These are phyloP conservation scores for Paramecium tetraurelia DNA, from an alignment of 73 alveolate species.

Conservation along the genomic window DNA sequence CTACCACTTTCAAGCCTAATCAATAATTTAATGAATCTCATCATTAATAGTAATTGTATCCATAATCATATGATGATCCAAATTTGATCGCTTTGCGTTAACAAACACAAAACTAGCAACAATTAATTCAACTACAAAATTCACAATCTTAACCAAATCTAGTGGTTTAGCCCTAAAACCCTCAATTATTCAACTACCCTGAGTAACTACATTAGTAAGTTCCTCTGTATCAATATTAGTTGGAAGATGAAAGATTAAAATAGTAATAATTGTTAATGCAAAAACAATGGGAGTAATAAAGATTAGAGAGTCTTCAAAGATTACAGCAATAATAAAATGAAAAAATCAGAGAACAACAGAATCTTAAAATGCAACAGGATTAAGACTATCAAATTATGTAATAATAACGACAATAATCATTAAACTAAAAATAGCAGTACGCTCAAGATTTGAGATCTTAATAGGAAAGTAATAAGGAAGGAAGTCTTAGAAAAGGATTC, in stretches of 20 bases:
- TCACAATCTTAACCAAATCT: neutral
- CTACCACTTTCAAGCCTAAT: neutral
- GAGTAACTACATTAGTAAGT: neutral
- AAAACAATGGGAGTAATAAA: neutral
- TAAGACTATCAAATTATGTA: neutral
- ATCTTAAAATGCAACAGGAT: neutral
- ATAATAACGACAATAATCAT: neutral
- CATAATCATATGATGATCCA: neutral
- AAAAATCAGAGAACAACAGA: neutral
- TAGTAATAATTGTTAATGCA: neutral
- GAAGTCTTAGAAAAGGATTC: neutral
- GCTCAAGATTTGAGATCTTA: constrained; percentile 1
- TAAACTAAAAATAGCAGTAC: neutral
- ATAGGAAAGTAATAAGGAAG: neutral
- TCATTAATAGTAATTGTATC: neutral
- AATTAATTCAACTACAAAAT: neutral
- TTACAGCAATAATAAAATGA: neutral
- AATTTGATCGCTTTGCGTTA: neutral
- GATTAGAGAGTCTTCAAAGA: neutral
- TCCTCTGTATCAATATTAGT: neutral
- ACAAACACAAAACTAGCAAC: neutral
- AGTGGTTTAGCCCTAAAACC: neutral
- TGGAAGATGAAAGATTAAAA: neutral
- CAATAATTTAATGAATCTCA: neutral
- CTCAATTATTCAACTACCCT: neutral